Evolutionary conservation across 768 basidiomycete genomes (phyloP).

Genomic region (Suillus hirtellus): DNA sequence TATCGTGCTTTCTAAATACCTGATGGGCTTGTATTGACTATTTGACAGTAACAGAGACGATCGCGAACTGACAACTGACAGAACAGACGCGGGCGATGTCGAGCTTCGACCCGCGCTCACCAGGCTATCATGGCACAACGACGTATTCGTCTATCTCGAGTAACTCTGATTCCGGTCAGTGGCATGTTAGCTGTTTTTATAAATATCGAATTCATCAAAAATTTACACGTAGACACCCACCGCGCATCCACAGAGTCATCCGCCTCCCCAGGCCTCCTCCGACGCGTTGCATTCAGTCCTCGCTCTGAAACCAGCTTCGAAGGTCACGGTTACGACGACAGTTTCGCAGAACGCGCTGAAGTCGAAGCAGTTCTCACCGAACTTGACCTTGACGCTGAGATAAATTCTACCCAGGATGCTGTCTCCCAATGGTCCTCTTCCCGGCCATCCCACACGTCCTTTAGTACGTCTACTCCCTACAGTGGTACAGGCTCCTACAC

Average conservation of each 20-base stretch:
- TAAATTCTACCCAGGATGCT: constrained; percentile 64
- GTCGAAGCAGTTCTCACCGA: constrained; percentile 69
- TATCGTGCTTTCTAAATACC: constrained; percentile 32
- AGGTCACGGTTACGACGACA: constrained; percentile 8
- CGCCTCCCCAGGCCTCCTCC: constrained; percentile 4
- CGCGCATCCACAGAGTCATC: constrained; percentile 45
- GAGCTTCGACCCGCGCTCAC: constrained; percentile 55
- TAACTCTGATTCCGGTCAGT: constrained; percentile 55
- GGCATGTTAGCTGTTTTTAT: neutral
- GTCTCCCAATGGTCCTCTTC: constrained; percentile 66
- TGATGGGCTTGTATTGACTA: constrained; percentile 7
- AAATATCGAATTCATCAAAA: constrained; percentile 10
- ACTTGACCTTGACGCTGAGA: constrained; percentile 70
- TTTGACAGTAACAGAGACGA: neutral
- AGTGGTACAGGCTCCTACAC: constrained; percentile 31
- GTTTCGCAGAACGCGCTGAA: constrained; percentile 45
- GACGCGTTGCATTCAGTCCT: constrained; percentile 18
- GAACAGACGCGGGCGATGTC: constrained; percentile 16
- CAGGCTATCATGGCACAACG: constrained; percentile 54
- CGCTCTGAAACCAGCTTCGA: constrained; percentile 16
- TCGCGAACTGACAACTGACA: constrained; percentile 37
- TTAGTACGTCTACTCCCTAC: constrained; percentile 30
- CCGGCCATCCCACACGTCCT: constrained; percentile 5
- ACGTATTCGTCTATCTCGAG: constrained; percentile 54
- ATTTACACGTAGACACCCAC: constrained; percentile 39